Base-by-base conservation (phyloP, 768 basidiomycete species). In the Suillus variegatus region DNA sequence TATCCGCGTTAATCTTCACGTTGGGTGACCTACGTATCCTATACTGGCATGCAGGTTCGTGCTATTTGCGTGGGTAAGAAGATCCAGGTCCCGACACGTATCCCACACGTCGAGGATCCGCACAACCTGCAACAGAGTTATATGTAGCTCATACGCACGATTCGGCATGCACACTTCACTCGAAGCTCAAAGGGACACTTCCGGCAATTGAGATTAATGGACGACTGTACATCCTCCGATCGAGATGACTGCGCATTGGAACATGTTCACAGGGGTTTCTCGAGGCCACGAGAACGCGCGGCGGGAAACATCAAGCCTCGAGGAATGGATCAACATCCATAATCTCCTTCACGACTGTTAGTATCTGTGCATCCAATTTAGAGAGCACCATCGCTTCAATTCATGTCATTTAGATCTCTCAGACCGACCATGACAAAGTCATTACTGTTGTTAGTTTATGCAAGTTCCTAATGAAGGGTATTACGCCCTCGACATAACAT, bases 1-100 rank as follows among this genome's bases (percentile, higher is more conserved):
- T 41, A 38, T 32, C 55, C 61, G 66, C 65, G 63, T 64, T 55
- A 47, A 58, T 57, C 64, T 38, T 38, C 36, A 32, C 32, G 6
- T 68, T 65, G 70, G 47, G 5, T 25, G 16, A 22, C 25, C 22
- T 41, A 28, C 52, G 32, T 54, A 57, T 25, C 56, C 56, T 57
- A 40, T 43, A 16, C 16, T 57, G 32, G 32, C 32, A 40, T 25
- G 22, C 56, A 40, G 38, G 38, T 4, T 40, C 16, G 38, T 57
- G 38, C 38, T 16, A 36, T 40, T 40, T 38, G 38, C 25, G 57
- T 28, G 40, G 57, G 25, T 40, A 60, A 18, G 25, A n/a, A 52
- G 16, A 22, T 25, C 25, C 22, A 58, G 32, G 38, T 58, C 18
- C 12, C 18, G 41, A 60, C 41, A 60, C 58, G 58, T 55, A 55